These are phyloP conservation scores for Boletus insuetus DNA, from an alignment of 768 basidiomycete genomes.

Conservation along the genomic window DNA sequence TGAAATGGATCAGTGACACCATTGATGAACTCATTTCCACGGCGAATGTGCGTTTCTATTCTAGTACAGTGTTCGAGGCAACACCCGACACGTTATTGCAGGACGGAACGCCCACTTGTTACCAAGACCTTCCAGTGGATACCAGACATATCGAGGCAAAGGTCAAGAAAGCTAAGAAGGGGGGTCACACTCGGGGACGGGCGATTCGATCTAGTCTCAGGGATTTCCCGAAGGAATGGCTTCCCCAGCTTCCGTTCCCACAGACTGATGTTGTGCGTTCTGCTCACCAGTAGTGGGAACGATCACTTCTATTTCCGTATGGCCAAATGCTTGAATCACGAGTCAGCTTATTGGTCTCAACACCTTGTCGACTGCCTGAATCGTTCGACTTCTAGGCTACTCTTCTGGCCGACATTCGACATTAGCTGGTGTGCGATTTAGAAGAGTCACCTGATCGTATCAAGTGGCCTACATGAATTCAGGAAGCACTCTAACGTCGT, in stretches of 20 bases:
- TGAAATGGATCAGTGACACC: conserved; percentile 91
- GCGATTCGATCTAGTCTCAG: conserved; percentile 59
- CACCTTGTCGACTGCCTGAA: too few relatives aligned
- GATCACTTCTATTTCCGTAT: conserved; percentile 4
- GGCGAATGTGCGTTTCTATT: conserved; percentile 69
- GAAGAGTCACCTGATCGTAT: too few relatives aligned
- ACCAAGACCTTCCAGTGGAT: conserved; percentile 76
- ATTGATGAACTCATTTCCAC: conserved; percentile 74
- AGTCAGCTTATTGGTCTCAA: not conserved
- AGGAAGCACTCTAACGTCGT: too few relatives aligned
- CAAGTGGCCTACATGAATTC: too few relatives aligned
- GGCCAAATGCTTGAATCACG: not conserved
- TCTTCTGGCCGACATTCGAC: too few relatives aligned
- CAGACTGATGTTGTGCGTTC: conserved; percentile 1
- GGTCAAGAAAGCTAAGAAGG: conserved; percentile 67
- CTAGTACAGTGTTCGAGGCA: conserved; percentile 2
- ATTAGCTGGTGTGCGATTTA: too few relatives aligned
- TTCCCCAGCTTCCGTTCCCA: conserved; percentile 39
- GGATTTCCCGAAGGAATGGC: conserved; percentile 88
- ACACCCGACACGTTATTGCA: conserved; percentile 17
- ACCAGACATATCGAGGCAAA: conserved; percentile 74
- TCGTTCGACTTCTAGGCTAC: too few relatives aligned
- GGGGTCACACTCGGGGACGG: conserved; percentile 61
- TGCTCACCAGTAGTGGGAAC: conserved; percentile 9
- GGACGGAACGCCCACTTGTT: conserved; percentile 38